Evolutionary conservation across 805 yeast species (phyloP).

Genomic region (Starmerella geochares): DNA sequence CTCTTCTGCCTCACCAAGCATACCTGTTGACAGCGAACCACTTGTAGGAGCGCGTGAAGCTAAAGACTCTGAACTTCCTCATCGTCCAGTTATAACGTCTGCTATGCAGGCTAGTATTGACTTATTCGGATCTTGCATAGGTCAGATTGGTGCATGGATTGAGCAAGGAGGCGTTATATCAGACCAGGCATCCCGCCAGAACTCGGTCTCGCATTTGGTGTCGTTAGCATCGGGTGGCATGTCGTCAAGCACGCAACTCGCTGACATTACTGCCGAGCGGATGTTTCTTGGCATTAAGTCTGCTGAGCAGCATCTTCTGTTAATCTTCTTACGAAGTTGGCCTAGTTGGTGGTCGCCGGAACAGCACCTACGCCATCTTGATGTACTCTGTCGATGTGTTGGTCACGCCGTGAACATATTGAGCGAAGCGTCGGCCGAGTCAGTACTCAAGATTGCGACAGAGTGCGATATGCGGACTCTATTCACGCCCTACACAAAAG

Average conservation of each 20-base stretch:
- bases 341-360: slow-evolving; percentile 54
- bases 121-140: slow-evolving; percentile 24
- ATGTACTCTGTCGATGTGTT: slow-evolving; percentile 49
- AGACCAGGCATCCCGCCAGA: slow-evolving; percentile 20
- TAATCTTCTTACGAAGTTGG: slow-evolving; percentile 43
- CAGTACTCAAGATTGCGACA: slow-evolving; percentile 14
- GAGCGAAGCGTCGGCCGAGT: slow-evolving; percentile 12
- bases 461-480: slow-evolving; percentile 14
- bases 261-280: background rate
- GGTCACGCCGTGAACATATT: slow-evolving; percentile 8
- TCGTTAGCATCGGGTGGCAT: slow-evolving; percentile 16
- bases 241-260: background rate
- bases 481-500: slow-evolving; percentile 18
- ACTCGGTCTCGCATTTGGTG: slow-evolving; percentile 24
- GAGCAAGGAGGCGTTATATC: slow-evolving; percentile 15
- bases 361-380: slow-evolving; percentile 56
- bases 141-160: slow-evolving; percentile 21
- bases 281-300: slow-evolving; percentile 11
- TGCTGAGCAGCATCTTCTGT: slow-evolving; percentile 18
- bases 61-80: slow-evolving; percentile 17
- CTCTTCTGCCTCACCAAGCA: background rate
- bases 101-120: slow-evolving; percentile 25
- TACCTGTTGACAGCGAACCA: background rate
- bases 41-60: slow-evolving; percentile 18
- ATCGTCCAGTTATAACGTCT: slow-evolving; percentile 17